phyloP scores from a whole-genome alignment of 2,329 filamentous ascomycete genomes.

The Cryphonectria japonica region DNA sequence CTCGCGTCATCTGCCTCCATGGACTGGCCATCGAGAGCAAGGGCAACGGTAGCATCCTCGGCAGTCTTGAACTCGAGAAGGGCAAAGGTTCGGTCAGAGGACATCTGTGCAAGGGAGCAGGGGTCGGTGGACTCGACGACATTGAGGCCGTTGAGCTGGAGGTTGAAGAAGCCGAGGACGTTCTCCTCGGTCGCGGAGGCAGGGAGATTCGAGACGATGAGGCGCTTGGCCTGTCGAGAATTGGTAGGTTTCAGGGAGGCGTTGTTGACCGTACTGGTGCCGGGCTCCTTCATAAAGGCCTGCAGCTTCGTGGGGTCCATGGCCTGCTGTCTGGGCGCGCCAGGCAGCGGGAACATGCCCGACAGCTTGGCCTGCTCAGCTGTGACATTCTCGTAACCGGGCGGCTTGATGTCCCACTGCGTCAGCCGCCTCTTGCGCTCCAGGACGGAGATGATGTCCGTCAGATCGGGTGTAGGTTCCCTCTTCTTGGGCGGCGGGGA shows the following conservation, averaged over 20 bases:
- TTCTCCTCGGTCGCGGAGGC: slow-evolving; percentile 72
- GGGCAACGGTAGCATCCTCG: slow-evolving; percentile 85
- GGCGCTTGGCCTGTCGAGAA: slow-evolving; percentile 89
- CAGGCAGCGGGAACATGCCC: slow-evolving; percentile 97
- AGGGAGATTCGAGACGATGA: slow-evolving; percentile 86
- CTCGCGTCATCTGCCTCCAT: slow-evolving; percentile 78
- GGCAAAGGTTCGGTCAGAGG: slow-evolving; percentile 78
- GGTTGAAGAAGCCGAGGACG: slow-evolving; percentile 86
- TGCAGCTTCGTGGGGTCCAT: slow-evolving; percentile 95
- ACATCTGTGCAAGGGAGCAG: slow-evolving; percentile 81
- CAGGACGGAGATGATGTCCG: slow-evolving; percentile 78
- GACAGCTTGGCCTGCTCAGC: slow-evolving; percentile 98
- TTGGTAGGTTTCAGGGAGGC: slow-evolving; percentile 90
- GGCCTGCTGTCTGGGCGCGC: slow-evolving; percentile 89
- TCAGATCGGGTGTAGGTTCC: slow-evolving; percentile 94
- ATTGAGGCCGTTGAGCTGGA: slow-evolving; percentile 96
- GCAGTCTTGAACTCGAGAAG: slow-evolving; percentile 89
- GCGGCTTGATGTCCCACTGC: slow-evolving; percentile 99
- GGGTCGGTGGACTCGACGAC: slow-evolving; percentile 83
- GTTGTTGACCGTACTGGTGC: slow-evolving; percentile 68
- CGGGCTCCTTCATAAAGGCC: slow-evolving; percentile 92
- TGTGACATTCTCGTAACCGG: slow-evolving; percentile 96
- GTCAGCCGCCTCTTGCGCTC: slow-evolving; percentile 91
- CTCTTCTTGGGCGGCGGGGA: slow-evolving; percentile 85
- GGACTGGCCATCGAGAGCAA: slow-evolving; percentile 85